A percentile compares a stretch with the other conserved stretches of the same genome.
These are phyloP conservation scores for Chaetomiaceae sp. DNA, from an alignment of 2,329 filamentous ascomycete species.

Conservation along the genomic window DNA sequence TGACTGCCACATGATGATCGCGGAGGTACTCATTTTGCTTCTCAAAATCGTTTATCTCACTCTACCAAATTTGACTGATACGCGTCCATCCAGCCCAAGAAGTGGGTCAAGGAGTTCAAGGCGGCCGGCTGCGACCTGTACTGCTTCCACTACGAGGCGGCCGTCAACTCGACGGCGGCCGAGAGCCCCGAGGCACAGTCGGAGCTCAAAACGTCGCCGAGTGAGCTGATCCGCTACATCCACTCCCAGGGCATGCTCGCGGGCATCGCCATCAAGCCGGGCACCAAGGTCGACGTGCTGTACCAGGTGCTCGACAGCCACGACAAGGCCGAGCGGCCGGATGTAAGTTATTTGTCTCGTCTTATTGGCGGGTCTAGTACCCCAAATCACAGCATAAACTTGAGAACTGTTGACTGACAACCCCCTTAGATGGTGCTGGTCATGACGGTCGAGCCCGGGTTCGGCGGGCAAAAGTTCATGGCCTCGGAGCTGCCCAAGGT, in stretches of 20 bases:
- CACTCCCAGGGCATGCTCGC: conserved; percentile 83
- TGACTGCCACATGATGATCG: conserved; percentile 99
- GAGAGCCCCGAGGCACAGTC: conserved; percentile 66
- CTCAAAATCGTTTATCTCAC: not conserved
- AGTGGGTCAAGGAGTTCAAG: conserved; percentile 95
- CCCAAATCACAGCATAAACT: too few species aligned
- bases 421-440: conserved; percentile 80
- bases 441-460: conserved; percentile 97
- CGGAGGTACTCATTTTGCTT: conserved; percentile 59
- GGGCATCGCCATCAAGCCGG: conserved; percentile 92
- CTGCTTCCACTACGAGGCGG: conserved; percentile 99
- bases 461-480: conserved; percentile 99
- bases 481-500: conserved; percentile 93
- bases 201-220: conserved; percentile 70
- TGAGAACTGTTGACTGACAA: not conserved
- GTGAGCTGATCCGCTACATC: conserved; percentile 82
- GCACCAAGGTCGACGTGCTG: conserved; percentile 82
- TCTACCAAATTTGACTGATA: not conserved
- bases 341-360: too few species aligned
- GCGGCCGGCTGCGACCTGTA: conserved; percentile 95
- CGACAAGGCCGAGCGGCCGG: conserved; percentile 70
- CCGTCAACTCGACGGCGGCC: conserved; percentile 71
- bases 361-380: too few species aligned
- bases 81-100: conserved; percentile 64
- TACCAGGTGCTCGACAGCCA: conserved; percentile 79